Percentiles rank a stretch among this genome's conserved stretches.
Evolutionary conservation across 306 rosid species (phyloP).

Genomic region (Glycine soja): DNA sequence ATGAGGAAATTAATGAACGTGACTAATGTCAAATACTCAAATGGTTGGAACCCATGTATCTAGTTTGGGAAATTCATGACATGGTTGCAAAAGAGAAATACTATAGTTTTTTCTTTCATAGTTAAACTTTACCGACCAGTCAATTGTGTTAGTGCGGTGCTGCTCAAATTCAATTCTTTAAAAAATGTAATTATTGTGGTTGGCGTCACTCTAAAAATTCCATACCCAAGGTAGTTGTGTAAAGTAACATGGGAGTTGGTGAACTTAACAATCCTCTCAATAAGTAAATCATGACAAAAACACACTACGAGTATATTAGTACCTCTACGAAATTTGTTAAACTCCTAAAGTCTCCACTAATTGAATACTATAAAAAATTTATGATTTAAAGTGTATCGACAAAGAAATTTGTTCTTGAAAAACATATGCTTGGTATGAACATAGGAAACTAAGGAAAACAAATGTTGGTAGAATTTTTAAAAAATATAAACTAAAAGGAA

Average conservation of each 20-base stretch:
- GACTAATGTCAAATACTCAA: neutral
- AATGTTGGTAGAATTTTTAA: neutral
- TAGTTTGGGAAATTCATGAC: conserved; percentile 14
- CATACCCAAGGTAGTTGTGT: neutral
- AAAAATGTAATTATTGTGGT: neutral
- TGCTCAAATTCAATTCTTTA: neutral
- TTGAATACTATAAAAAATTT: neutral
- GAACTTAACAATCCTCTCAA: conserved; percentile 5
- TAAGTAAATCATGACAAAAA: neutral
- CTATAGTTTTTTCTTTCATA: no score
- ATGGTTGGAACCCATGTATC: neutral
- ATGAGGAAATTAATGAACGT: conserved; percentile 12
- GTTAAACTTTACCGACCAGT: neutral
- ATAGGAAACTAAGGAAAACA: neutral
- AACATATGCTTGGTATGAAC: neutral
- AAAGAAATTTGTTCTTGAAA: neutral
- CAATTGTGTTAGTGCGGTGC: neutral
- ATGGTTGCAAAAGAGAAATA: no score
- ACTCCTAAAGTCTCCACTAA: neutral
- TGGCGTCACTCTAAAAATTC: neutral
- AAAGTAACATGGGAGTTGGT: conserved; percentile 32
- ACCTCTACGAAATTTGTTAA: neutral
- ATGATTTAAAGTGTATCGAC: no score
- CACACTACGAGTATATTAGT: neutral
- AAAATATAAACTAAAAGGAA: neutral